phyloP scores from a whole-genome alignment of 2,329 filamentous ascomycete genomes.

The Nemania serpens region DNA sequence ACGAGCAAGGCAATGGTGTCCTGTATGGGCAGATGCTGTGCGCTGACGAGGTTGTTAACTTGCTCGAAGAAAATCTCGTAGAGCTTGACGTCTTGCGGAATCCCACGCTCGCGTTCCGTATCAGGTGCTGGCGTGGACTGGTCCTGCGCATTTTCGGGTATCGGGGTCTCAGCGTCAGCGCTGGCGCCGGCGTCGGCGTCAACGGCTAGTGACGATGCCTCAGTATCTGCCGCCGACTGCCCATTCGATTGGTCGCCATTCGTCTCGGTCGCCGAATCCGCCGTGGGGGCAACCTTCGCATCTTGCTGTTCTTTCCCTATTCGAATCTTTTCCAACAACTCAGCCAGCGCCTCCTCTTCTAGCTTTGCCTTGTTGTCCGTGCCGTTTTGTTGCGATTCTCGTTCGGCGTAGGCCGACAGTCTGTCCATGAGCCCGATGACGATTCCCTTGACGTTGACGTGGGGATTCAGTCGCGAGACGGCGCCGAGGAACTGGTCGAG shows the following conservation, averaged over 20 bases:
- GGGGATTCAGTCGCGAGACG: conserved; percentile 88
- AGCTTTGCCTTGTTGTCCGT: conserved; percentile 73
- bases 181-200: too few relatives aligned
- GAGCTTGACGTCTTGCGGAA: conserved; percentile 79
- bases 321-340: conserved; percentile 77
- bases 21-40: conserved; percentile 87
- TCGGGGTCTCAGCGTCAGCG: conserved; percentile 54
- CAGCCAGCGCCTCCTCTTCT: conserved; percentile 82
- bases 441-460: conserved; percentile 97
- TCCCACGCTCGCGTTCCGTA: conserved; percentile 53
- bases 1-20: conserved; percentile 93
- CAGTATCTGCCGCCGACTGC: conserved; percentile 43
- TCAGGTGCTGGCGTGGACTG: conserved; percentile 37
- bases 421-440: conserved; percentile 98
- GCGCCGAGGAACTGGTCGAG: conserved; percentile 93
- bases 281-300: conserved; percentile 29
- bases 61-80: conserved; percentile 98
- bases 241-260: conserved; percentile 44
- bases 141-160: conserved; percentile 50
- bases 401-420: conserved; percentile 89
- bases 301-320: conserved; percentile 64
- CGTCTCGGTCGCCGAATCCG: conserved; percentile 43
- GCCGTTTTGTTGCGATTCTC: conserved; percentile 75
- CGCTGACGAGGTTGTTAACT: conserved; percentile 90
- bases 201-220: conserved; percentile 45